Conservation (phyloP, 2,329 filamentous ascomycete species). For the Fusarium marasasianum region DNA sequence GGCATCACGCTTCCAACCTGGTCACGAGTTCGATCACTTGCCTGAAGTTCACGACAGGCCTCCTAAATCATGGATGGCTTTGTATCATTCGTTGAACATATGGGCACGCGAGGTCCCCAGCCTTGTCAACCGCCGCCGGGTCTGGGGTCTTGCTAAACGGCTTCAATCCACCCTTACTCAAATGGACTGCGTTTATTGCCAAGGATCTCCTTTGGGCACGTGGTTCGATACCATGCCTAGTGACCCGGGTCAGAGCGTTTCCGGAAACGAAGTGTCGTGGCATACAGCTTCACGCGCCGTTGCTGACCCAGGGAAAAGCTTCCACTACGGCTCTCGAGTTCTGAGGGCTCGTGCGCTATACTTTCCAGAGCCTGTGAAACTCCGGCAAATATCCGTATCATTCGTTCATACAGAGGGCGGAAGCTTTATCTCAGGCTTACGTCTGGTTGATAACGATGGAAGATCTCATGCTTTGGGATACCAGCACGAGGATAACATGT, state of each 20-base stretch:
- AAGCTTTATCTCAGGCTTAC: constrained; percentile 12
- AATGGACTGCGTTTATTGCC: neutral
- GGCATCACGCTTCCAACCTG: constrained; percentile 20
- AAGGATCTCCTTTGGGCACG: neutral
- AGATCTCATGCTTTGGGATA: neutral
- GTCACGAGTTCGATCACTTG: constrained; percentile 14
- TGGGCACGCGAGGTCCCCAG: neutral
- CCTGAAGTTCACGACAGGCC: neutral
- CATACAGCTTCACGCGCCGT: neutral
- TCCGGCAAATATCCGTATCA: constrained; percentile 6
- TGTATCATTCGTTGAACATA: neutral
- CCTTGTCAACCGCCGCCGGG: constrained; percentile 14
- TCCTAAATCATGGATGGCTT: constrained; percentile 9
- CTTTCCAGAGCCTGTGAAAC: neutral
- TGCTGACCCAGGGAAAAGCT: fast-evolving
- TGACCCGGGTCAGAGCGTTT: fast-evolving
- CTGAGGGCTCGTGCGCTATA: neutral
- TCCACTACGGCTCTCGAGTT: neutral
- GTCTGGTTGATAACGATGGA: neutral
- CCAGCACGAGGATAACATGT: neutral
- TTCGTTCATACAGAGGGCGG: neutral
- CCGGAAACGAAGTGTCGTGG: fast-evolving
- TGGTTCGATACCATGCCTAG: neutral
- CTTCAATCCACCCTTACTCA: neutral
- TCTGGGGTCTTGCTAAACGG: neutral